Conservation (phyloP, 139 green algal species). For the Haematococcus sp. region DNA sequence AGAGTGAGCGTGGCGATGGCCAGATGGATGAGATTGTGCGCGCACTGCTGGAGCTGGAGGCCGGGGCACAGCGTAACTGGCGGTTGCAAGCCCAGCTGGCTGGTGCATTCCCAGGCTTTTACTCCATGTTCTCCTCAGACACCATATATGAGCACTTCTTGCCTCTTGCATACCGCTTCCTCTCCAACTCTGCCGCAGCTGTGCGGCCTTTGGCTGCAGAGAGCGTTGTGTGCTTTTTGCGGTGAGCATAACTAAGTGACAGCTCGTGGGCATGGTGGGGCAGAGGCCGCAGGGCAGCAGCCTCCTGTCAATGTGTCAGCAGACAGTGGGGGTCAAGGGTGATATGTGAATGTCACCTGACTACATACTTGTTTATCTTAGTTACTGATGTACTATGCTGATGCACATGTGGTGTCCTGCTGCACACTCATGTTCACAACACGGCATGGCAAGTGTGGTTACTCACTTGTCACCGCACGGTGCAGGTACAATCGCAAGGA, state of each 20-base stretch:
- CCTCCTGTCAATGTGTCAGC: no score
- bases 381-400: no score
- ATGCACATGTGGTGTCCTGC: no score
- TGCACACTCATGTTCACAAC: no score
- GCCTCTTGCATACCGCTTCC: conserved; percentile 40
- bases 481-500: conserved; percentile 32
- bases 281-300: no score
- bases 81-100: conserved; percentile 44
- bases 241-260: no score
- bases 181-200: conserved; percentile 34
- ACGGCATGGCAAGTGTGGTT: no score
- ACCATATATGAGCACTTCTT: conserved; percentile 48
- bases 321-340: no score
- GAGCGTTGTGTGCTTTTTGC: conserved; percentile 42
- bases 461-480: no score
- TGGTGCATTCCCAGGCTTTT: conserved; percentile 36
- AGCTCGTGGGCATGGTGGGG: no score
- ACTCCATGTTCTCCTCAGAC: conserved; percentile 35
- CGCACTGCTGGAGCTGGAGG: conserved; percentile 49
- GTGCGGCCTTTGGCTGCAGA: conserved; percentile 50
- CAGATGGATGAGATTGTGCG: conserved; percentile 43
- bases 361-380: no score
- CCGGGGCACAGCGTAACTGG: conserved; percentile 31
- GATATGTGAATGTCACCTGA: no score
- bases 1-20: conserved; percentile 6